These are phyloP conservation scores for Balakata baccata DNA, from an alignment of 345 rosid genomes.

Conservation along the genomic window DNA sequence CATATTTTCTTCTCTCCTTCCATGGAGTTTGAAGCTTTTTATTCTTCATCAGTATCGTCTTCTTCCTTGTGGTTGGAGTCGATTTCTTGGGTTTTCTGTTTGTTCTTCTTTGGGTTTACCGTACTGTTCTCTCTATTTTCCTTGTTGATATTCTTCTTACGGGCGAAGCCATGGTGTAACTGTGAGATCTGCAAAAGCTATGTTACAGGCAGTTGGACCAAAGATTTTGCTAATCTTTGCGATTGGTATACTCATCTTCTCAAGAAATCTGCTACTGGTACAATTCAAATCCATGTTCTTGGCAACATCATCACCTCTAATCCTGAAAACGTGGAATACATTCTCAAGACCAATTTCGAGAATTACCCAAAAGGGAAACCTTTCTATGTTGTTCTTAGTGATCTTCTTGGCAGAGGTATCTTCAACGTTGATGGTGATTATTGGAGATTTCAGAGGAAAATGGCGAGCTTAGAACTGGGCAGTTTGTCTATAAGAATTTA, in stretches of 20 bases:
- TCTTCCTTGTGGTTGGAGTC: too few species aligned
- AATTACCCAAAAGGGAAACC: conserved; percentile 54
- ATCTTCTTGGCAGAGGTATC: conserved; percentile 55
- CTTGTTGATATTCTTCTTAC: too few species aligned
- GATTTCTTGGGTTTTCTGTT: too few species aligned
- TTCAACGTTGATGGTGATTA: conserved; percentile 58
- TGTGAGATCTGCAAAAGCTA: too few species aligned
- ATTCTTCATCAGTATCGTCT: too few species aligned
- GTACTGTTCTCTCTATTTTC: too few species aligned
- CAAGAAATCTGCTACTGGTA: not conserved
- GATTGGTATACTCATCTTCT: conserved; percentile 10
- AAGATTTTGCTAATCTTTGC: conserved; percentile 3
- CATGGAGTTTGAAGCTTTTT: too few species aligned
- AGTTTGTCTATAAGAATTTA: conserved; percentile 38
- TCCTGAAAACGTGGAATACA: conserved; percentile 15
- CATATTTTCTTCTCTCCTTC: too few species aligned
- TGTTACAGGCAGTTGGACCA: too few species aligned
- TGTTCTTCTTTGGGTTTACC: too few species aligned
- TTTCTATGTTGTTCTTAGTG: conserved; percentile 40
- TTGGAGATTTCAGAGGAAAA: conserved; percentile 59
- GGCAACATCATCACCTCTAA: conserved; percentile 2
- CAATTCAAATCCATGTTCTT: conserved; percentile 7
- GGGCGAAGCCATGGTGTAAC: too few species aligned
- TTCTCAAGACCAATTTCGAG: conserved; percentile 42
- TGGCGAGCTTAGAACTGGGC: conserved; percentile 50